Base-by-base conservation (phyloP, 2,329 filamentous ascomycete species). In the Teratosphaeria nubilosa region DNA sequence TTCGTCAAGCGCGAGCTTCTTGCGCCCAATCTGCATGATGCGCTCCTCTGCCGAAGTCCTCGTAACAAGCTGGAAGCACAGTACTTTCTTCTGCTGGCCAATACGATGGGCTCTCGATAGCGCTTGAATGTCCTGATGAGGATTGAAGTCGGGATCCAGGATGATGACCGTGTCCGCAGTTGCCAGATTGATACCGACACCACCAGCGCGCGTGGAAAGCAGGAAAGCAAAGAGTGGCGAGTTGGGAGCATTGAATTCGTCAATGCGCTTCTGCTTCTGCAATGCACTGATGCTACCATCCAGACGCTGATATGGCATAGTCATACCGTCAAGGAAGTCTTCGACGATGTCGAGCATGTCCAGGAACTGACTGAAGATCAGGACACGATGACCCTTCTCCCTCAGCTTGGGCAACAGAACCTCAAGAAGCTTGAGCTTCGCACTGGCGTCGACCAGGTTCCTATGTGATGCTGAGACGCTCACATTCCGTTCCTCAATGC, bases 161-260 rank as follows among this genome's bases (percentile, higher is more conserved):
- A 99, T 96, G 63, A 99, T 96, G 61, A 99, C 95, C 0, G 94
- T 99, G 69, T 99, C 94, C 2, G 94, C 94, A 7, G 91, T 96
- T 0, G 94, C 94, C 57, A 99, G 80, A 69, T 99, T 99, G 77
- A 99, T 99, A 16, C 94, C 95, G 0, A 99, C 92, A 67, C 95
- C 94, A 56, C 94, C 94, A 20, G 95, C 91, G 62, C 94, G 86
- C 3, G 95, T 99, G 0, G 92, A 97, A 0, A 99, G 80, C 20
- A 99, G 75, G 73, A 99, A 97, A 0, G 88, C 91, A 71, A 97
- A 99, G 0, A 95, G 77, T 0, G 82, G 76, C 0, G 92, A 97
- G 56, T 87, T 80, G 0, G 90, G 87, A 0, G 86, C 89, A 69
- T 99, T 99, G 78, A 89, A 99, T 7, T 86, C 86, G 71, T 99